Conservation (phyloP, 345 rosid genomes). For the Bruguiera sexangula region DNA sequence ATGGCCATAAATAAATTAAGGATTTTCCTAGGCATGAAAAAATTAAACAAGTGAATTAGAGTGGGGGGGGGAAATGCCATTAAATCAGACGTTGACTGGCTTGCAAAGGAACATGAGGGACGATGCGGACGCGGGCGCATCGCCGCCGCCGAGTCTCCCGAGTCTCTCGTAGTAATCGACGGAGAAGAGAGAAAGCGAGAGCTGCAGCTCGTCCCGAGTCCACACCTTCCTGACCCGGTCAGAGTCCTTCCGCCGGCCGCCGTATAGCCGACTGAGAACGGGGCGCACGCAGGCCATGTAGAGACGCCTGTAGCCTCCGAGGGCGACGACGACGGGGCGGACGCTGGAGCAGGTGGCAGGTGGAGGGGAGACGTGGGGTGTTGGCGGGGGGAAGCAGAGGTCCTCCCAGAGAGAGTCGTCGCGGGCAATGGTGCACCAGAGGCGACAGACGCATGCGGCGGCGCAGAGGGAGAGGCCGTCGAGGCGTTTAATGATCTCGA, state of each 20-base stretch:
- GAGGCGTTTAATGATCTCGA: constrained; percentile 64
- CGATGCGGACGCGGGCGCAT: constrained; percentile 40
- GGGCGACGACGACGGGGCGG: constrained; percentile 74
- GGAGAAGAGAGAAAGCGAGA: constrained; percentile 79
- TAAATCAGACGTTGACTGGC: constrained; percentile 67
- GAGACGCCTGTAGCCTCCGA: constrained; percentile 84
- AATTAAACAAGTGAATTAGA: too few relatives aligned
- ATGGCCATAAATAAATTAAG: too few relatives aligned
- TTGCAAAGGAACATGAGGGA: constrained; percentile 89
- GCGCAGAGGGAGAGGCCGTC: constrained; percentile 81
- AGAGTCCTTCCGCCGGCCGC: constrained; percentile 1
- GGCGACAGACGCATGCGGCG: constrained; percentile 88
- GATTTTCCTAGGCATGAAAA: too few relatives aligned
- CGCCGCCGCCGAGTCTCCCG: constrained; percentile 33
- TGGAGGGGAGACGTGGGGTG: constrained; percentile 51
- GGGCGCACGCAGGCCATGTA: constrained; percentile 79
- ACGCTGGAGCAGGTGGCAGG: constrained; percentile 46
- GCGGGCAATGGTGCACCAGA: constrained; percentile 70
- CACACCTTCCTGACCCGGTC: constrained; percentile 28
- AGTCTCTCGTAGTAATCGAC: constrained; percentile 80
- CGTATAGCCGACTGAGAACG: constrained; percentile 43
- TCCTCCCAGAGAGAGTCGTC: constrained; percentile 85
- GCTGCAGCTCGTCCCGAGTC: constrained; percentile 71
- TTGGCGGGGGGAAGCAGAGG: constrained; percentile 74
- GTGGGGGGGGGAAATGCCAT: not conserved